Evolutionary conservation across 495 filamentous ascomycete species (phyloP).

Genomic region (Podospora australis): DNA sequence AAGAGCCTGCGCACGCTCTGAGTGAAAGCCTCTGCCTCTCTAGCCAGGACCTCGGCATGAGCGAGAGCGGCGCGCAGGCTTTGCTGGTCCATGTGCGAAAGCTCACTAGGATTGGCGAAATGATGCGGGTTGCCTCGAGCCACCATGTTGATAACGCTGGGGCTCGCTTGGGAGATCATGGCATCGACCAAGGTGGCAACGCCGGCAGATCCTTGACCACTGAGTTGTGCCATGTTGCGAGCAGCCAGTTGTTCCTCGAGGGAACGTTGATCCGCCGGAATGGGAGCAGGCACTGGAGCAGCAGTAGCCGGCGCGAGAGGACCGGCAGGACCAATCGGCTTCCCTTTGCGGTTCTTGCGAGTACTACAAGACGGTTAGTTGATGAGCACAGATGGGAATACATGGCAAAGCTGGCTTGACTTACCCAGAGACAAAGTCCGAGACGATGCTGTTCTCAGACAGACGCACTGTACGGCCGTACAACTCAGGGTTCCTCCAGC

Average conservation of each 20-base stretch:
- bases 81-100: slow-evolving; percentile 27
- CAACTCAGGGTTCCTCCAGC: slow-evolving; percentile 36
- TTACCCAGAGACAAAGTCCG: slow-evolving; percentile 63
- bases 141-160: slow-evolving; percentile 27
- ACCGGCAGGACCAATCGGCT: slow-evolving; percentile 17
- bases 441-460: slow-evolving; percentile 65
- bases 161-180: slow-evolving; percentile 28
- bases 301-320: slow-evolving; percentile 12
- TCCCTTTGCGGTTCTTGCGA: slow-evolving; percentile 29
- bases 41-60: slow-evolving; percentile 21
- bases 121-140: slow-evolving; percentile 26
- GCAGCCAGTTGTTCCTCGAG: slow-evolving; percentile 48
- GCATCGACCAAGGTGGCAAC: slow-evolving; percentile 34
- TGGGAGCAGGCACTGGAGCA: neutral
- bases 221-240: slow-evolving; percentile 48
- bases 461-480: slow-evolving; percentile 61
- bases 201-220: slow-evolving; percentile 22
- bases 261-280: slow-evolving; percentile 11
- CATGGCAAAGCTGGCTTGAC: slow-evolving; percentile 12
- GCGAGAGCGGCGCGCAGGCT: slow-evolving; percentile 31
- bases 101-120: slow-evolving; percentile 13
- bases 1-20: slow-evolving; percentile 11
- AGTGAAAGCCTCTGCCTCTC: slow-evolving; percentile 22
- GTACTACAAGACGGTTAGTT: slow-evolving; percentile 23
- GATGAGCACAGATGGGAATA: neutral